Evolutionary conservation across 768 basidiomycete species (phyloP).

Genomic region (Chlorophyllum brunneum): DNA sequence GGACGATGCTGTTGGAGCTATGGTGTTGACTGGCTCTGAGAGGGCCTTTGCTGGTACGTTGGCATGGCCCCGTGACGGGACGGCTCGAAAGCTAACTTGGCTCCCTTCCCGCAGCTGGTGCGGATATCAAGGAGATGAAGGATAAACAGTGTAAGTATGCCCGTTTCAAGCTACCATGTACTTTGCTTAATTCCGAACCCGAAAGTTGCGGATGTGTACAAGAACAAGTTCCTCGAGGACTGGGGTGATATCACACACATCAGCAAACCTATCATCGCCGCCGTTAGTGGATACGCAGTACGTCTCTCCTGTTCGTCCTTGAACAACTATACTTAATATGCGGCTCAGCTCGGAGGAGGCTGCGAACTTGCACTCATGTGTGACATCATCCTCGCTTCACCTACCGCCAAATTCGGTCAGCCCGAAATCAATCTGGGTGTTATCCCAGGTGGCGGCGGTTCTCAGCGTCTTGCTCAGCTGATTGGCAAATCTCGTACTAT

Average conservation of each 20-base stretch:
- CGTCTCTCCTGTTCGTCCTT: conserved; percentile 21
- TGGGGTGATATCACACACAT: conserved; percentile 75
- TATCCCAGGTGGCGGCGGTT: conserved; percentile 93
- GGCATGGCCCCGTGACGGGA: neutral
- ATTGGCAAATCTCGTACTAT: conserved; percentile 93
- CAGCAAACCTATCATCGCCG: conserved; percentile 93
- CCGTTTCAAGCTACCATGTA: neutral
- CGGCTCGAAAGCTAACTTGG: neutral
- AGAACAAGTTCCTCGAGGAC: conserved; percentile 77
- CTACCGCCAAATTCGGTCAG: conserved; percentile 90
- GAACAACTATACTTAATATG: neutral
- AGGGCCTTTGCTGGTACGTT: conserved; percentile 87
- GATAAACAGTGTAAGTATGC: conserved; percentile 76
- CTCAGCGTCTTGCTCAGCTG: conserved; percentile 80
- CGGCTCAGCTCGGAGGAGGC: conserved; percentile 78
- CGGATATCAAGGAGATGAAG: conserved; percentile 99
- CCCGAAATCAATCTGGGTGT: conserved; percentile 95
- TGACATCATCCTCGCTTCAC: conserved; percentile 91
- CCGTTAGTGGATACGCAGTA: conserved; percentile 92
- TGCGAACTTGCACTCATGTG: conserved; percentile 96
- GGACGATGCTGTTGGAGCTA: conserved; percentile 71
- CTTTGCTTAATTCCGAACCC: neutral
- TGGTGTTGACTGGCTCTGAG: conserved; percentile 91
- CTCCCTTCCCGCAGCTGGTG: conserved; percentile 59
- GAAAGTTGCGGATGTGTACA: conserved; percentile 82